Percentiles rank a stretch among this genome's conserved stretches.
phyloP scores from a whole-genome alignment of 306 rosid genomes.

The Astragalus membranaceus region DNA sequence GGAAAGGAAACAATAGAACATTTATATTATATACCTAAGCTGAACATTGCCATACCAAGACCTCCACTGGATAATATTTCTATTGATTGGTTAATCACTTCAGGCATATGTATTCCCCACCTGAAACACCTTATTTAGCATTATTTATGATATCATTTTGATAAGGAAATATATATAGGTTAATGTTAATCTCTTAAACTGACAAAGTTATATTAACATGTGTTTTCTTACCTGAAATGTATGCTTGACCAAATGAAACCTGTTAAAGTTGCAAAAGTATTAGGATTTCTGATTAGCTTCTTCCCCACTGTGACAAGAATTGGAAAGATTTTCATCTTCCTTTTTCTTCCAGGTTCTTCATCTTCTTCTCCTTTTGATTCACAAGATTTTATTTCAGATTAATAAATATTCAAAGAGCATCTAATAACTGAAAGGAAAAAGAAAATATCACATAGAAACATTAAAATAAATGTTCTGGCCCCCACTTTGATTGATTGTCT shows the following conservation, averaged over 20 bases:
- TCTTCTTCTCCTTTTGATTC: slow-evolving; percentile 39
- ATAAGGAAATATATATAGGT: not conserved
- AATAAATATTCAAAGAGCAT: not conserved
- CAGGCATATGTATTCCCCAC: slow-evolving; percentile 71
- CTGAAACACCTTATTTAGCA: slow-evolving; percentile 33
- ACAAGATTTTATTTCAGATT: not conserved
- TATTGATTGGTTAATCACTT: slow-evolving; percentile 51
- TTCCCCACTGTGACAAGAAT: slow-evolving; percentile 63
- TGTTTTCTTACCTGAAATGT: slow-evolving; percentile 49
- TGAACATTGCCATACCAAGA: slow-evolving; percentile 96
- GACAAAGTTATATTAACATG: too few species aligned
- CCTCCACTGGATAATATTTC: slow-evolving; percentile 61
- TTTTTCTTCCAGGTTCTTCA: slow-evolving; percentile 25
- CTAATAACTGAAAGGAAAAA: not conserved
- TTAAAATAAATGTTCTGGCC: not conserved
- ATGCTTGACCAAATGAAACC: slow-evolving; percentile 85
- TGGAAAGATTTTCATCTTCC: slow-evolving; percentile 32
- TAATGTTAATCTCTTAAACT: not conserved
- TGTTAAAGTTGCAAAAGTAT: slow-evolving; percentile 72
- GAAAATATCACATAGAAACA: not conserved
- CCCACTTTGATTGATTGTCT: slow-evolving; percentile 9
- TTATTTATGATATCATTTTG: not conserved
- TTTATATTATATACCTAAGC: slow-evolving; percentile 51
- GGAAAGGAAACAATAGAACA: not conserved
- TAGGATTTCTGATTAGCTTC: slow-evolving; percentile 69